Conservation (phyloP, 306 rosid genomes). For the Castanea sativa region DNA sequence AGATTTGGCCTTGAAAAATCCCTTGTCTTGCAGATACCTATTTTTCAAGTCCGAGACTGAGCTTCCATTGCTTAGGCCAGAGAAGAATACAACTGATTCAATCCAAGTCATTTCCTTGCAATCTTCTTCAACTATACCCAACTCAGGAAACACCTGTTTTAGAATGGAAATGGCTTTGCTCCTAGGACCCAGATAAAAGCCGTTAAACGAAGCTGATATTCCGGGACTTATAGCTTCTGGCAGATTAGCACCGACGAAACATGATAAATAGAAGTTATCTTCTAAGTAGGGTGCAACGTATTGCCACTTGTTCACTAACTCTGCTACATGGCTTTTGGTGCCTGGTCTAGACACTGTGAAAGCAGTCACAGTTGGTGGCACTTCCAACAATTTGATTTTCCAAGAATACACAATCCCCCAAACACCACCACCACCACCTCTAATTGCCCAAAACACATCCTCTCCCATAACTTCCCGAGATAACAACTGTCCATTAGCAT, state of each 20-base stretch:
- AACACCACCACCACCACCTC: constrained; percentile 85
- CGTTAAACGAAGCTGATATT: constrained; percentile 54
- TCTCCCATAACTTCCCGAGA: constrained; percentile 65
- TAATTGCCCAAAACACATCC: constrained; percentile 88
- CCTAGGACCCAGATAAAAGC: constrained; percentile 49
- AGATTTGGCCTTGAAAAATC: constrained; percentile 70
- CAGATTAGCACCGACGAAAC: constrained; percentile 64
- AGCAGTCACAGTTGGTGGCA: constrained; percentile 52
- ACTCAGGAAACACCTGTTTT: constrained; percentile 45
- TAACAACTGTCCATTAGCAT: constrained; percentile 44
- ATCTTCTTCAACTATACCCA: constrained; percentile 43
- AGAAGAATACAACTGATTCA: constrained; percentile 61
- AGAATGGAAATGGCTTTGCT: constrained; percentile 30
- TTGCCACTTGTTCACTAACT: constrained; percentile 67
- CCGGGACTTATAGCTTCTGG: constrained; percentile 42
- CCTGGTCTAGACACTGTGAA: constrained; percentile 47
- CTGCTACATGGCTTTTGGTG: constrained; percentile 35
- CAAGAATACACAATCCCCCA: constrained; percentile 80
- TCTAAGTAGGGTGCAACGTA: constrained; percentile 56
- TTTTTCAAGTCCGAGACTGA: constrained; percentile 45
- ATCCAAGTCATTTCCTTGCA: constrained; percentile 79
- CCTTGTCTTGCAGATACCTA: constrained; percentile 40
- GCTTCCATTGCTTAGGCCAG: constrained; percentile 45
- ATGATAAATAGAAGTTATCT: constrained; percentile 54
- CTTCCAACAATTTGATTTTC: constrained; percentile 52